A percentile compares a stretch with the other conserved stretches of the same genome.
Evolutionary conservation across 495 filamentous ascomycete genomes (phyloP).

Genomic region (Amorphotheca resinae): DNA sequence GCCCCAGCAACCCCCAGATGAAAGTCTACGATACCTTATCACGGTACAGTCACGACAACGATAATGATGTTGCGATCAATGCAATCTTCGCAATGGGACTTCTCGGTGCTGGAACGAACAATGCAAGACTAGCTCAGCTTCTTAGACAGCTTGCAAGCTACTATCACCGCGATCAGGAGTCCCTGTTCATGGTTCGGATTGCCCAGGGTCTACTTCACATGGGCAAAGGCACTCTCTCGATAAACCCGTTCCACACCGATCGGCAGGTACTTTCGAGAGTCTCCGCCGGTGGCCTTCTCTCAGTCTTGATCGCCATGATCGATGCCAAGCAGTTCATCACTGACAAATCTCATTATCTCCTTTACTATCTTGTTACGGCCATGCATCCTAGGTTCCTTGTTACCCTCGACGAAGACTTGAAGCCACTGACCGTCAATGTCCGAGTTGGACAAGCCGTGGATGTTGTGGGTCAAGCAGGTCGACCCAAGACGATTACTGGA

Average conservation of each 20-base stretch:
- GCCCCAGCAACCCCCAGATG: conserved; percentile 98
- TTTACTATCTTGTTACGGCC: conserved; percentile 95
- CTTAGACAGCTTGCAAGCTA: conserved; percentile 92
- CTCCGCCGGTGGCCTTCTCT: conserved; percentile 76
- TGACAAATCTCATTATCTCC: conserved; percentile 77
- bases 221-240: conserved; percentile 93
- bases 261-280: conserved; percentile 89
- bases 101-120: conserved; percentile 93
- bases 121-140: conserved; percentile 88
- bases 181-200: conserved; percentile 97
- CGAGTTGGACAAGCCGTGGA: conserved; percentile 96
- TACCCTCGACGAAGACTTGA: conserved; percentile 85
- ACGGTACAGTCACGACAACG: conserved; percentile 97
- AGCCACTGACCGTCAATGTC: conserved; percentile 91
- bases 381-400: conserved; percentile 96
- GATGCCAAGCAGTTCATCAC: conserved; percentile 94
- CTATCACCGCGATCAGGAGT: conserved; percentile 91
- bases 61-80: conserved; percentile 96
- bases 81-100: conserved; percentile 99
- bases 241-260: conserved; percentile 97
- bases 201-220: conserved; percentile 96
- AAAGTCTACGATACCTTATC: conserved; percentile 98
- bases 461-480: conserved; percentile 90
- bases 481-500: conserved; percentile 97
- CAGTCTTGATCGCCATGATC: conserved; percentile 82